phyloP scores from a whole-genome alignment of 2,329 filamentous ascomycete species.

The Colletotrichum cordylinicola region DNA sequence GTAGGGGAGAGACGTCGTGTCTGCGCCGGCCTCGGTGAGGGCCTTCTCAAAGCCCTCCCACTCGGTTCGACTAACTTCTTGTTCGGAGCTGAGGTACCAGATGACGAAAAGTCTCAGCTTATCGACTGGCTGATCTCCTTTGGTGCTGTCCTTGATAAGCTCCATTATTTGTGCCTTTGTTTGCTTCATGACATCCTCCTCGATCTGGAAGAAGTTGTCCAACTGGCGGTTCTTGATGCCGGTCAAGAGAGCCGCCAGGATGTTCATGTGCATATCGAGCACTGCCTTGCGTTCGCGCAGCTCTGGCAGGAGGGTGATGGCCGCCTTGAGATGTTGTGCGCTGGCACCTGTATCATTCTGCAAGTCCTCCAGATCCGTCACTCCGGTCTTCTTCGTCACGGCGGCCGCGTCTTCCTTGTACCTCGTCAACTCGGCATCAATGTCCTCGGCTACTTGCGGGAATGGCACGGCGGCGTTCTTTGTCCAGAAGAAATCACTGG shows the following conservation, averaged over 20 bases:
- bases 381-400: conserved; percentile 93
- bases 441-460: conserved; percentile 94
- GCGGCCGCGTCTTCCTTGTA: conserved; percentile 96
- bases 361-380: conserved; percentile 89
- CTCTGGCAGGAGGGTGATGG: conserved; percentile 91
- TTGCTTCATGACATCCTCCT: conserved; percentile 92
- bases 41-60: conserved; percentile 88
- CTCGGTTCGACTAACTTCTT: conserved; percentile 82
- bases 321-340: conserved; percentile 93
- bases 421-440: conserved; percentile 88
- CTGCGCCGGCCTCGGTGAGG: conserved; percentile 75
- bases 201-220: conserved; percentile 94
- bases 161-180: conserved; percentile 89
- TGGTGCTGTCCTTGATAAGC: conserved; percentile 78
- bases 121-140: conserved; percentile 84
- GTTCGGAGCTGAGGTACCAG: conserved; percentile 94
- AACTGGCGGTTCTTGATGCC: conserved; percentile 90
- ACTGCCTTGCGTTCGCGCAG: conserved; percentile 90
- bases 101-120: conserved; percentile 96
- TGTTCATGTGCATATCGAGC: conserved; percentile 98
- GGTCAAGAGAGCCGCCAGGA: conserved; percentile 65
- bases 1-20: conserved; percentile 82
- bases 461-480: conserved; percentile 92
- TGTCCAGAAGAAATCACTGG: conserved; percentile 96
- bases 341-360: conserved; percentile 88